Evolutionary conservation across 352 stramenopile genomes (phyloP).

Genomic region (Phytophthora tentaculata): DNA sequence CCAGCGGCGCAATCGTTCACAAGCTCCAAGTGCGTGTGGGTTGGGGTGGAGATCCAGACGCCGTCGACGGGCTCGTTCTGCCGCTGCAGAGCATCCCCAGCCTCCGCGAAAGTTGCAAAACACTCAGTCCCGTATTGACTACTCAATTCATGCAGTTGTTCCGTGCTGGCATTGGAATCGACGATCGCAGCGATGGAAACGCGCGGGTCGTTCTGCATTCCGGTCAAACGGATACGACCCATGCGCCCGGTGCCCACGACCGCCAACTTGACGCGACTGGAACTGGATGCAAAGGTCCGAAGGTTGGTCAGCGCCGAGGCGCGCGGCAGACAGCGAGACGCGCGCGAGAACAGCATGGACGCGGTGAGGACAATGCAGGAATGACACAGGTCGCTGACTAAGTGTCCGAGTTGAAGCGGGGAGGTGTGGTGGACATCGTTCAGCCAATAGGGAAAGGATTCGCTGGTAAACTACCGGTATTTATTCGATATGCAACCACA

Average conservation of each 20-base stretch:
- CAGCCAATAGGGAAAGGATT: constrained; percentile 2
- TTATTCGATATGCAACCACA: background rate
- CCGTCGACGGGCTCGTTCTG: constrained; percentile 45
- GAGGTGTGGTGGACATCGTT: constrained; percentile 10
- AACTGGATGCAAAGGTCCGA: constrained; percentile 17
- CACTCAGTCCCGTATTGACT: constrained; percentile 53
- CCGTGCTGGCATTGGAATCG: constrained; percentile 41
- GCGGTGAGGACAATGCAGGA: constrained; percentile 13
- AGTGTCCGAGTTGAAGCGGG: constrained; percentile 19
- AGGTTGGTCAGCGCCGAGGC: constrained; percentile 1
- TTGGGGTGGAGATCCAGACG: constrained; percentile 82
- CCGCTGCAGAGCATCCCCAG: constrained; percentile 24
- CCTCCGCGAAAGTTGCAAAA: constrained; percentile 46
- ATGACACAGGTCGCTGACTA: constrained; percentile 3
- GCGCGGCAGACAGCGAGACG: constrained; percentile 19
- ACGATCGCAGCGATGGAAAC: constrained; percentile 70
- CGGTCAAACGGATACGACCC: constrained; percentile 71
- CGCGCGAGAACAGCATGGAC: constrained; percentile 23
- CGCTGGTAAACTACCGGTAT: background rate
- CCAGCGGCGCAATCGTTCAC: constrained; percentile 44
- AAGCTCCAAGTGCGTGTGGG: constrained; percentile 66
- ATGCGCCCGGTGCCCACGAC: constrained; percentile 81
- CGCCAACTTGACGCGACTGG: constrained; percentile 51
- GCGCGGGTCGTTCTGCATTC: constrained; percentile 58
- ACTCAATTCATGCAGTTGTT: constrained; percentile 34